Base-by-base conservation (phyloP, 1,284 basidiomycete genomes). In the Tilletia caries region DNA sequence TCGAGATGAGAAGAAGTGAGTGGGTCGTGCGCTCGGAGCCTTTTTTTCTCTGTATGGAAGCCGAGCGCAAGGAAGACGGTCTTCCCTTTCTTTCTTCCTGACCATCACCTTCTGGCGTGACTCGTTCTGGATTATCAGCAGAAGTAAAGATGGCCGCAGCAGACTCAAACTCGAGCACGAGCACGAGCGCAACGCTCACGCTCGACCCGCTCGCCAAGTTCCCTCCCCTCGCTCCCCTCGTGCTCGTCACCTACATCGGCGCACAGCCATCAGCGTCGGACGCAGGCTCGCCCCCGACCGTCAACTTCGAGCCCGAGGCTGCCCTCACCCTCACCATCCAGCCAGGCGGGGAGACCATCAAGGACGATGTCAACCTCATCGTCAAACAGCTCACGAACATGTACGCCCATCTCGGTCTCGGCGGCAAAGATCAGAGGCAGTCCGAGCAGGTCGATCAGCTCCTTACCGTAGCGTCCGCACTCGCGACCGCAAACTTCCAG, bases 171-270 rank as follows among this genome's bases (percentile, higher is more conserved):
- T 33, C 58, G 32, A 62, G 58, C 58, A 29, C 58, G 18, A 29
- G 20, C 1, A 62, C 58, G 32, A 62, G 58, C 58, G 58, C 58
- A 20, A 29, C 32, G 27, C 71, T 77, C 67, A 74, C 70, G 68
- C 70, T 77, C 66, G 76, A 77, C 65, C 74, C 76, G 33, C 70
- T 73, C 71, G 74, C 76, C 70, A 75, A 74, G 72, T 71, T 75
- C 62, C 71, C 76, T 18, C 76, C 76, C 25, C 70, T 77, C 25
- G 76, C 76, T n/a, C 74, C 76, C 29, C 66, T 77, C 41, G 76
- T 74, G 34, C 68, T 77, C 62, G 72, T 74, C 72, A 75, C 75
- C 48, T 70, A 75, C 66, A 70, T 77, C 71, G 52, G 64, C 10
- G 66, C 66, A 29, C 58, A 62, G 58, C 58, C 58, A 2, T 62